Percentiles rank a stretch among this genome's conserved stretches.
Evolutionary conservation across 768 basidiomycete genomes (phyloP).

Genomic region (Boletellus emodensis): DNA sequence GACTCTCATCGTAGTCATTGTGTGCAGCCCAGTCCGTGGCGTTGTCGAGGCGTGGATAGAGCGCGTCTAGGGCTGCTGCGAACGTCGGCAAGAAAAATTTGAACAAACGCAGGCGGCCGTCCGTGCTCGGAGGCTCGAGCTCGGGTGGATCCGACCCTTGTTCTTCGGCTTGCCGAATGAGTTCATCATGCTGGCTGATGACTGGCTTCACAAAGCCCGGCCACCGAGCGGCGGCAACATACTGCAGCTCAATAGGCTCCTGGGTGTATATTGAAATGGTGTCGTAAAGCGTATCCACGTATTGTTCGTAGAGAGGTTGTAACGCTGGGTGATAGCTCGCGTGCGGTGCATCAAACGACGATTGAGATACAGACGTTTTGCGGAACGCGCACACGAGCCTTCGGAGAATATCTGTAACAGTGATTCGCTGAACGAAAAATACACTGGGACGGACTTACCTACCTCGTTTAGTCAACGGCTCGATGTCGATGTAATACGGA

Average conservation of each 20-base stretch:
- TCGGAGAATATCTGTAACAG: conserved; percentile 29
- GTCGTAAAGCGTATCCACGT: conserved; percentile 52
- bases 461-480: conserved; percentile 56
- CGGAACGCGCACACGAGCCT: conserved; percentile 41
- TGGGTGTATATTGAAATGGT: conserved; percentile 61
- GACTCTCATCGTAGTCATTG: conserved; percentile 41
- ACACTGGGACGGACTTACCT: conserved; percentile 36
- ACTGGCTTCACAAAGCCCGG: conserved; percentile 73
- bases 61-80: conserved; percentile 55
- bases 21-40: conserved; percentile 57
- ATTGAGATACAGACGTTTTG: conserved; percentile 2
- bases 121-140: conserved; percentile 45
- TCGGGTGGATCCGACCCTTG: conserved; percentile 23
- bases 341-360: conserved; percentile 8
- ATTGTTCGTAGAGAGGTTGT: conserved; percentile 60
- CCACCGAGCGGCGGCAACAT: conserved; percentile 77
- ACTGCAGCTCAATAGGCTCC: conserved; percentile 67
- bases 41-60: conserved; percentile 66
- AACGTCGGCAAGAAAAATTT: conserved; percentile 62
- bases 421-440: background rate
- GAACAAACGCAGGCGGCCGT: conserved; percentile 62
- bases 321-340: conserved; percentile 53
- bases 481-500: conserved; percentile 62
- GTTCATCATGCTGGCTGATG: conserved; percentile 41
- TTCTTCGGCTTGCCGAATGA: conserved; percentile 20